Evolutionary conservation across 225 moss, liverwort and hornwort genomes (phyloP).

Genomic region (Ulota crispa): DNA sequence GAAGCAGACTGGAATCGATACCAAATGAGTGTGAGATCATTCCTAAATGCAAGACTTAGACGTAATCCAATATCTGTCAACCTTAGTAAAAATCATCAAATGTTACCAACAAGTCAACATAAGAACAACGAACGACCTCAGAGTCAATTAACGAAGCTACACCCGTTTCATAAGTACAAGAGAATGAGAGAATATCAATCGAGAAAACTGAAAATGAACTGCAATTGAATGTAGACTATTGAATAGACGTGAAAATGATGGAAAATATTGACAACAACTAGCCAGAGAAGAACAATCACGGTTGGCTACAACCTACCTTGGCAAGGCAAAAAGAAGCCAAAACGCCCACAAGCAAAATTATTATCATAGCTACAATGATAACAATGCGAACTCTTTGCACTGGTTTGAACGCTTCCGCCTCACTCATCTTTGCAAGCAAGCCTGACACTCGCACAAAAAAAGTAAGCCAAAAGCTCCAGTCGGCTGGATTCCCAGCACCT

Average conservation of each 20-base stretch:
- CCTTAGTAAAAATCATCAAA: not conserved
- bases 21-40: not conserved
- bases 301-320: slow-evolving; percentile 35
- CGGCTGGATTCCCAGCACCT: not conserved
- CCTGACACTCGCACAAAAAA: slow-evolving; percentile 32
- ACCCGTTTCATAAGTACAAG: not conserved
- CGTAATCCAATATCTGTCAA: not conserved
- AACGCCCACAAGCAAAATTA: slow-evolving; percentile 53
- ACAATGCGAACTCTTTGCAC: slow-evolving; percentile 60
- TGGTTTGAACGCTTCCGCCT: slow-evolving; percentile 59
- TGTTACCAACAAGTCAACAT: not conserved
- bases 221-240: not conserved
- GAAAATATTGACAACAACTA: not conserved
- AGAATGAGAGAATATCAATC: not conserved
- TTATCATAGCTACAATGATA: slow-evolving; percentile 59
- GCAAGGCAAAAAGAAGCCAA: slow-evolving; percentile 56
- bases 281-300: not conserved
- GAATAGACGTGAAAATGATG: not conserved
- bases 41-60: not conserved
- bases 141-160: not conserved
- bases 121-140: not conserved
- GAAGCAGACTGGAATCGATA: not conserved
- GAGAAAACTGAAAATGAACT: not conserved
- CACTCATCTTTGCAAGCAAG: slow-evolving; percentile 61
- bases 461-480: slow-evolving; percentile 19